These are phyloP conservation scores for Microsporum audouinii DNA, from an alignment of 2,329 filamentous ascomycete species.

Conservation along the genomic window DNA sequence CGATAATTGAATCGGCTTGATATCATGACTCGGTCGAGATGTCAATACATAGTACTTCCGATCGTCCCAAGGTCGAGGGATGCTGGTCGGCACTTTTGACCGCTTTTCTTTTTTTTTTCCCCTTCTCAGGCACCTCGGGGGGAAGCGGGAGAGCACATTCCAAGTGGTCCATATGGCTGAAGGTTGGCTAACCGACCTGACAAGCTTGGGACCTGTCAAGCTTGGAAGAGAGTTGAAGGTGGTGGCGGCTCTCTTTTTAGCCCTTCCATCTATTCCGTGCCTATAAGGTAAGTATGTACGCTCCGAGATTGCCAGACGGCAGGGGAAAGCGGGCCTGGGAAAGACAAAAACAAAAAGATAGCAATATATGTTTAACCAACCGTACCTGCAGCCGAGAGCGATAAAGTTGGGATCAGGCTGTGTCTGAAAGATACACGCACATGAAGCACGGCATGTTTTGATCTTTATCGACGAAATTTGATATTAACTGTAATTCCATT, in stretches of 20 bases:
- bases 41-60: background rate
- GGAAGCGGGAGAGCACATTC: background rate
- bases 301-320: background rate
- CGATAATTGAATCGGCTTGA: background rate
- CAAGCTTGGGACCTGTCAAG: background rate
- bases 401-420: background rate
- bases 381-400: background rate
- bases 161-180: background rate
- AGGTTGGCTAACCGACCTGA: background rate
- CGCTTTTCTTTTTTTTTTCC: conserved; percentile 2
- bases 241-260: background rate
- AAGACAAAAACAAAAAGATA: background rate
- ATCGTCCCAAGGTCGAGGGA: background rate
- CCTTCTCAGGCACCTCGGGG: background rate
- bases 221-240: background rate
- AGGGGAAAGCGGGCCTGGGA: background rate
- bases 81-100: background rate
- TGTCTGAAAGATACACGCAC: background rate
- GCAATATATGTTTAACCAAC: background rate
- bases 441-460: background rate
- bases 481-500: background rate
- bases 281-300: background rate
- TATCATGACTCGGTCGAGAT: conserved; percentile 1
- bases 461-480: background rate
- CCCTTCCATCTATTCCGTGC: background rate